Conservation (phyloP, 192 early-diverging fungal species). For the Coemansia sp. region DNA sequence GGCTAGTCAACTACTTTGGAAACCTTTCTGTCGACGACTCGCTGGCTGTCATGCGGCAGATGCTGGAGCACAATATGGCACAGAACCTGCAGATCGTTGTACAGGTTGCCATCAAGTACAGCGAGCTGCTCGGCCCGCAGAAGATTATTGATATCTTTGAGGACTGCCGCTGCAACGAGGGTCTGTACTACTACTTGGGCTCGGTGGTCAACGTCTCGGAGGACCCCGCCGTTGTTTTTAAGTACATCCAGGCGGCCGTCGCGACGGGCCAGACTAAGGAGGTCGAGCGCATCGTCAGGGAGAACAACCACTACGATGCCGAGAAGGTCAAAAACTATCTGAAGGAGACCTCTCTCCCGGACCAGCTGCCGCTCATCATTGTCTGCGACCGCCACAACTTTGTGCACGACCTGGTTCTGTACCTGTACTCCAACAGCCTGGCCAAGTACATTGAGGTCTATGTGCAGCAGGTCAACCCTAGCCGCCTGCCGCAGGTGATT, state of each 20-base stretch:
- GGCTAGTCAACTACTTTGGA: constrained; percentile 95
- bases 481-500: constrained; percentile 90
- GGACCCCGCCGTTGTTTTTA: constrained; percentile 94
- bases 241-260: constrained; percentile 97
- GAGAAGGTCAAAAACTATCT: constrained; percentile 99
- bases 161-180: constrained; percentile 85
- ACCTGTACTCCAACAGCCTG: constrained; percentile 90
- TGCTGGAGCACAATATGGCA: constrained; percentile 85
- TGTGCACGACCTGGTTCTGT: constrained; percentile 96
- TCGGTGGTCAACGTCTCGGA: constrained; percentile 94
- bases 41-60: constrained; percentile 90
- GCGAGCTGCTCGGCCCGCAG: constrained; percentile 85
- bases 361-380: constrained; percentile 97
- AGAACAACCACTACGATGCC: constrained; percentile 94
- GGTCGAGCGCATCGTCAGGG: constrained; percentile 95
- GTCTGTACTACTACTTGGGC: constrained; percentile 95
- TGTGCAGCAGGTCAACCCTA: constrained; percentile 97
- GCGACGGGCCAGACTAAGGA: constrained; percentile 93
- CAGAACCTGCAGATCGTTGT: constrained; percentile 96
- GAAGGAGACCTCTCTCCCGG: constrained; percentile 93
- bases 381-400: constrained; percentile 97
- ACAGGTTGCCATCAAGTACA: constrained; percentile 95
- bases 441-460: constrained; percentile 98
- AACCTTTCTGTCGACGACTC: constrained; percentile 94
- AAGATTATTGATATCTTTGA: constrained; percentile 93